A percentile compares a stretch with the other conserved stretches of the same genome.
These are phyloP conservation scores for Metrosideros polymorpha DNA, from an alignment of 441 rosid species.

Conservation along the genomic window DNA sequence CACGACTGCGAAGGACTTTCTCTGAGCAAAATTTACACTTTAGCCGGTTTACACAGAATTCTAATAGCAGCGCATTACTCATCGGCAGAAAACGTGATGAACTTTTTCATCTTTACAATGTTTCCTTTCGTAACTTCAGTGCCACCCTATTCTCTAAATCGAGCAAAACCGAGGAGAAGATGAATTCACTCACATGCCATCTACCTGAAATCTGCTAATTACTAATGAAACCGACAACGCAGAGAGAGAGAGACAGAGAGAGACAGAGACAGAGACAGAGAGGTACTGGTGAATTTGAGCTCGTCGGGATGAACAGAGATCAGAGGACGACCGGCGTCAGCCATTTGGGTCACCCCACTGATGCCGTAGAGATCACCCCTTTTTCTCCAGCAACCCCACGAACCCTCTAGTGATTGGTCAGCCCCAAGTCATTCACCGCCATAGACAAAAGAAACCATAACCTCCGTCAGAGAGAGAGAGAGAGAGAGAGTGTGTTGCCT, in stretches of 20 bases:
- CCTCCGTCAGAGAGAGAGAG: not conserved
- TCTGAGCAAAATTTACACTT: not conserved
- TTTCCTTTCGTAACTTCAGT: not conserved
- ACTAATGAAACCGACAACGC: not conserved
- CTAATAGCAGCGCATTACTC: not conserved
- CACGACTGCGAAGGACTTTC: not conserved
- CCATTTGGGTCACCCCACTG: not conserved
- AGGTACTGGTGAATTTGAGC: conserved; percentile 64
- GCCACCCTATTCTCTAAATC: not conserved
- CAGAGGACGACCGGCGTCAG: conserved; percentile 53
- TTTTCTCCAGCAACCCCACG: conserved; percentile 8
- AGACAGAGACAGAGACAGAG: not conserved
- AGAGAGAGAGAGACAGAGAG: not conserved
- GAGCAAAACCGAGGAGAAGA: not conserved
- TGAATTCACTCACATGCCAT: not conserved
- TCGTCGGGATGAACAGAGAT: conserved; percentile 91
- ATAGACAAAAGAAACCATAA: not conserved
- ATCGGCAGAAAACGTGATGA: not conserved
- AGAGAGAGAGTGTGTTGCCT: not conserved
- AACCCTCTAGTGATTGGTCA: not conserved
- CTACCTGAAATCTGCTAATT: not conserved
- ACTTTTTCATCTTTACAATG: not conserved
- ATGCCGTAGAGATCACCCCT: conserved; percentile 25
- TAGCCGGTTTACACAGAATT: not conserved
- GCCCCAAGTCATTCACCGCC: not conserved